Conservation (phyloP, 2,329 filamentous ascomycete species). For the Hymenotorrendiella dingleyae region DNA sequence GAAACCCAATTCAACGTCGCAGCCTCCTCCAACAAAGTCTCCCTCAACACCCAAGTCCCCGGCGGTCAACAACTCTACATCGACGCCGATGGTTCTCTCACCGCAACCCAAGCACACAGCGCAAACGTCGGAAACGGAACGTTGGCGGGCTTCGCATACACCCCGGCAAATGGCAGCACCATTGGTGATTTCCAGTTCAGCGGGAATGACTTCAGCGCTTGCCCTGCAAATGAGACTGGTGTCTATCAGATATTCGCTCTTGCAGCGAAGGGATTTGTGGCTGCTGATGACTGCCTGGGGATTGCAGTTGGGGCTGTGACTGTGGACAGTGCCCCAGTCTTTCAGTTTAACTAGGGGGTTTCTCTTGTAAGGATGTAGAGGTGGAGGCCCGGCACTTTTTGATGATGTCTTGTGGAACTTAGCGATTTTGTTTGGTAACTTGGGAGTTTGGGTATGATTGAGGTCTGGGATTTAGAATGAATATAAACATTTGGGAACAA, state of each 20-base stretch:
- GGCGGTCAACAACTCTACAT: slow-evolving; percentile 27
- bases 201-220: slow-evolving; percentile 9
- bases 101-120: slow-evolving; percentile 31
- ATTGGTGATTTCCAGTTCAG: slow-evolving; percentile 11
- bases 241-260: slow-evolving; percentile 13
- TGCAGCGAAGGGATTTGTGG: background rate
- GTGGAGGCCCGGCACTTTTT: too few species aligned
- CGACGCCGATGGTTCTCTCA: slow-evolving; percentile 26
- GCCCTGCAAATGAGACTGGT: slow-evolving; percentile 4
- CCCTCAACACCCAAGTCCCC: slow-evolving; percentile 4
- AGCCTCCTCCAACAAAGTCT: background rate
- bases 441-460: too few species aligned
- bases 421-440: too few species aligned
- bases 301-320: slow-evolving; percentile 3
- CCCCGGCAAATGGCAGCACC: background rate
- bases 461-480: too few species aligned
- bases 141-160: slow-evolving; percentile 8
- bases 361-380: too few species aligned
- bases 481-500: too few species aligned
- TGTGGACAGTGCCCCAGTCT: slow-evolving; percentile 1
- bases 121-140: slow-evolving; percentile 29
- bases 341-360: slow-evolving; percentile 4
- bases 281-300: slow-evolving; percentile 8
- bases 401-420: too few species aligned
- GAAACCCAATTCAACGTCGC: slow-evolving; percentile 10